Percentiles rank a stretch among this genome's conserved stretches.
phyloP scores from a whole-genome alignment of 176 grass and related monocot genomes.

The Oryza nivara region DNA sequence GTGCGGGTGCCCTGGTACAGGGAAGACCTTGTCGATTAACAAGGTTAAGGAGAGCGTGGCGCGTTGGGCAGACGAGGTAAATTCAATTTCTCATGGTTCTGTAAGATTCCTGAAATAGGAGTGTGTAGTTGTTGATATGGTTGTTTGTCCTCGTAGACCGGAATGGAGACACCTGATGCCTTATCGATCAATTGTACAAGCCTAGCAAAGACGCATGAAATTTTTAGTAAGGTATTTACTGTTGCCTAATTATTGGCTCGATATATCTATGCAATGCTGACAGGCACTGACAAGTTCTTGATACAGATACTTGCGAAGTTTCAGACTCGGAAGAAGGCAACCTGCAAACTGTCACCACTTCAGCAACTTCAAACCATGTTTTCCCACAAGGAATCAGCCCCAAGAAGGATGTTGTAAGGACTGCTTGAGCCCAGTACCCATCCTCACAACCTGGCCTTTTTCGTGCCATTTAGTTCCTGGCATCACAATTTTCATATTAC shows the following conservation, averaged over 20 bases:
- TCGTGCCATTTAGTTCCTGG: constrained; percentile 29
- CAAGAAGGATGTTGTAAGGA: constrained; percentile 82
- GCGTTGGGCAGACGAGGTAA: constrained; percentile 72
- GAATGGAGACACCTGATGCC: constrained; percentile 62
- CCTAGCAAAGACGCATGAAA: constrained; percentile 67
- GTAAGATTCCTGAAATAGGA: constrained; percentile 7
- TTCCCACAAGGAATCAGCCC: constrained; percentile 54
- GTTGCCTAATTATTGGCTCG: background rate
- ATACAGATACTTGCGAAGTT: constrained; percentile 83
- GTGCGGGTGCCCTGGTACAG: constrained; percentile 85
- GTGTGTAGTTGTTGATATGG: background rate
- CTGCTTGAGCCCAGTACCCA: background rate
- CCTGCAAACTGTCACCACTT: constrained; percentile 53
- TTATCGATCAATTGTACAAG: constrained; percentile 88
- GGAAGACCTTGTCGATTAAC: constrained; percentile 84
- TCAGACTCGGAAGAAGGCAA: constrained; percentile 45
- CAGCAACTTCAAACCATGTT: constrained; percentile 80
- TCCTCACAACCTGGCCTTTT: background rate
- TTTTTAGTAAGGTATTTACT: constrained; percentile 83
- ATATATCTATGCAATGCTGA: constrained; percentile 2
- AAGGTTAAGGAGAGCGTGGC: constrained; percentile 62
- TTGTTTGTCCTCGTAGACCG: constrained; percentile 43
- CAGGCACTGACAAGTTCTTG: constrained; percentile 22
- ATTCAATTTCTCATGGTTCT: background rate
- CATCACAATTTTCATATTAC: constrained; percentile 34